These are phyloP conservation scores for Pestalotiopsis sp. DNA, from an alignment of 2,329 filamentous ascomycete species.

Conservation along the genomic window DNA sequence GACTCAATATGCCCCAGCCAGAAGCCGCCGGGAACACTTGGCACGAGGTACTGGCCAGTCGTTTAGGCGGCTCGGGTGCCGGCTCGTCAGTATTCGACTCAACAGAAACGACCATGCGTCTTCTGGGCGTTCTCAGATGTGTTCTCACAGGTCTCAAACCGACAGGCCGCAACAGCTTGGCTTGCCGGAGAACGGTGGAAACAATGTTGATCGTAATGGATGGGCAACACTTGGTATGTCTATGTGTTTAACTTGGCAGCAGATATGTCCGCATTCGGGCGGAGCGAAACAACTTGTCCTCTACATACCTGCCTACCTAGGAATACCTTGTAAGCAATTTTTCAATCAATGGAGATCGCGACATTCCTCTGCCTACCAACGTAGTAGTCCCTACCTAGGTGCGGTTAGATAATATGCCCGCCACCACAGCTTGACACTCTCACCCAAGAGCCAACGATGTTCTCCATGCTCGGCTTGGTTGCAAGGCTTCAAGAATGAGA, in stretches of 20 bases:
- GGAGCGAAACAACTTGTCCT: not conserved
- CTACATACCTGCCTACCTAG: not conserved
- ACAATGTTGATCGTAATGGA: conserved; percentile 6
- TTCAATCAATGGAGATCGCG: too few species aligned
- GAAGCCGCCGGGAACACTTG: not conserved
- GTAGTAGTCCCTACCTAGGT: too few species aligned
- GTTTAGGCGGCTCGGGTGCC: not conserved
- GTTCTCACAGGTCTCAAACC: not conserved
- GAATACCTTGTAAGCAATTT: too few species aligned
- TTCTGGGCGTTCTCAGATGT: not conserved
- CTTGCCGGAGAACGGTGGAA: not conserved
- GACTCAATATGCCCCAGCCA: not conserved
- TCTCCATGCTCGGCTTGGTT: too few species aligned
- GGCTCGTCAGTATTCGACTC: not conserved
- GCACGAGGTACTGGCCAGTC: not conserved
- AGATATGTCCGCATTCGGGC: not conserved
- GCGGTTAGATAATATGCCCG: too few species aligned
- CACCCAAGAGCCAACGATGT: too few species aligned
- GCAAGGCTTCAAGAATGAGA: too few species aligned
- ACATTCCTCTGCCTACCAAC: too few species aligned
- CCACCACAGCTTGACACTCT: too few species aligned
- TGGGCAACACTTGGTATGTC: not conserved
- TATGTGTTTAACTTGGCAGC: conserved; percentile 6
- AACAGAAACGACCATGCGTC: not conserved
- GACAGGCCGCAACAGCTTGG: conserved; percentile 2